Conservation (phyloP, 164 flowering plant genomes). For the Kalanchoe fedtschenkoi region DNA sequence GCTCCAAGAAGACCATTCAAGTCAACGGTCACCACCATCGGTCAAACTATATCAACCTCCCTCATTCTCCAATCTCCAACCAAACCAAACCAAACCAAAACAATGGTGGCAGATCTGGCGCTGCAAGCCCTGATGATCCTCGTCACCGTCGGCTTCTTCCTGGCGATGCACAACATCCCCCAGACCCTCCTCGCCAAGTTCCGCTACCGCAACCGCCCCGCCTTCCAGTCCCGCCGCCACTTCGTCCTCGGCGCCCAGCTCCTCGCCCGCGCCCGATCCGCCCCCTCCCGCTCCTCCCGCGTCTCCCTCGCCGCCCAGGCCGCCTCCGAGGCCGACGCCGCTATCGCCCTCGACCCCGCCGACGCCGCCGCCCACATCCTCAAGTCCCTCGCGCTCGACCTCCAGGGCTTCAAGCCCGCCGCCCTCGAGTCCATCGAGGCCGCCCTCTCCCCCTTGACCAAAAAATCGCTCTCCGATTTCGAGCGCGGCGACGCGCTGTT, state of each 20-base stretch:
- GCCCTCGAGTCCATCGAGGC: slow-evolving; percentile 56
- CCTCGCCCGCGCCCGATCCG: slow-evolving; percentile 52
- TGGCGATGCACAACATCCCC: slow-evolving; percentile 44
- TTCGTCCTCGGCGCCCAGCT: slow-evolving; percentile 84
- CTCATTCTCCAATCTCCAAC: background rate
- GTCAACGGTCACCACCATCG: too few relatives aligned
- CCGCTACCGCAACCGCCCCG: slow-evolving; percentile 30
- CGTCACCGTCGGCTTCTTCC: slow-evolving; percentile 22
- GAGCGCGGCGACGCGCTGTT: slow-evolving; percentile 68
- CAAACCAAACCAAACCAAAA: background rate
- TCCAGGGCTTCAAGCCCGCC: slow-evolving; percentile 48
- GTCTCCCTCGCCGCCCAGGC: slow-evolving; percentile 44
- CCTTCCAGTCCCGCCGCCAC: slow-evolving; percentile 62
- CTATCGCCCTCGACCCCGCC: slow-evolving; percentile 55
- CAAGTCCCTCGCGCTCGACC: slow-evolving; percentile 57
- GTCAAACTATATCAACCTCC: background rate
- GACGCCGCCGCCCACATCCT: slow-evolving; percentile 86
- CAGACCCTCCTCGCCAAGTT: slow-evolving; percentile 25
- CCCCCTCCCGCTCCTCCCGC: slow-evolving; percentile 17
- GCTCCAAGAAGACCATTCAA: too few relatives aligned
- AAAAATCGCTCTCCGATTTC: slow-evolving; percentile 29
- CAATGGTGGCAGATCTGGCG: slow-evolving; percentile 20
- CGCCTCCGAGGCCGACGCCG: slow-evolving; percentile 48
- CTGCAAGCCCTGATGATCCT: slow-evolving; percentile 32
- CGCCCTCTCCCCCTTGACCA: slow-evolving; percentile 60